A percentile compares a stretch with the other conserved stretches of the same genome.
These are phyloP conservation scores for Aspergillus taichungensis DNA, from an alignment of 495 filamentous ascomycete genomes.

Conservation along the genomic window DNA sequence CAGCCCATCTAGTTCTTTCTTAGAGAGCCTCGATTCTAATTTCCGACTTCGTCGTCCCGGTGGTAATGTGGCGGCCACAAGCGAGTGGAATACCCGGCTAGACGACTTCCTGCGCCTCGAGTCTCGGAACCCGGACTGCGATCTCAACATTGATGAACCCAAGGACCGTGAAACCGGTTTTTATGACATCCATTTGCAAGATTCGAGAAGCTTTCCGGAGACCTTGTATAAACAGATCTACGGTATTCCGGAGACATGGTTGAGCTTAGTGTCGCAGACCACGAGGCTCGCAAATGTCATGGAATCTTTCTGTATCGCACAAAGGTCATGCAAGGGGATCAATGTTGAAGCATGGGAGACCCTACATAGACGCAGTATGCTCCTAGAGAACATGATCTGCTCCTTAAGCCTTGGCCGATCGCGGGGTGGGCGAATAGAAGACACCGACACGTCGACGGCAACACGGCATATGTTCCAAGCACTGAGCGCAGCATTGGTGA, in stretches of 20 bases:
- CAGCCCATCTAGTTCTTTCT: constrained; percentile 15
- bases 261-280: constrained; percentile 28
- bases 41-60: neutral
- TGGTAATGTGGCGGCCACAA: neutral
- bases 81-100: constrained; percentile 15
- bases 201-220: constrained; percentile 23
- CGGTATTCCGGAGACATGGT: constrained; percentile 29
- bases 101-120: constrained; percentile 29
- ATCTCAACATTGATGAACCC: constrained; percentile 28
- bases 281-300: constrained; percentile 27
- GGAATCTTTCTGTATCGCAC: constrained; percentile 17
- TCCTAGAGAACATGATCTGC: constrained; percentile 28
- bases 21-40: constrained; percentile 15
- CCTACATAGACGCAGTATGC: constrained; percentile 21
- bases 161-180: constrained; percentile 20
- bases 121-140: constrained; percentile 20
- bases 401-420: constrained; percentile 16
- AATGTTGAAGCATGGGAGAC: constrained; percentile 23
- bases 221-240: constrained; percentile 27
- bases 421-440: constrained; percentile 4
- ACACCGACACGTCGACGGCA: constrained; percentile 7
- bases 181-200: constrained; percentile 26
- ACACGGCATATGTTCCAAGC: constrained; percentile 21
- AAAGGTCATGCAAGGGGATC: constrained; percentile 1
- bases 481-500: constrained; percentile 22